Evolutionary conservation across 768 basidiomycete genomes (phyloP), one percentile per base, ranked within the genome.

Genomic region (Termitomyces sp.): DNA sequence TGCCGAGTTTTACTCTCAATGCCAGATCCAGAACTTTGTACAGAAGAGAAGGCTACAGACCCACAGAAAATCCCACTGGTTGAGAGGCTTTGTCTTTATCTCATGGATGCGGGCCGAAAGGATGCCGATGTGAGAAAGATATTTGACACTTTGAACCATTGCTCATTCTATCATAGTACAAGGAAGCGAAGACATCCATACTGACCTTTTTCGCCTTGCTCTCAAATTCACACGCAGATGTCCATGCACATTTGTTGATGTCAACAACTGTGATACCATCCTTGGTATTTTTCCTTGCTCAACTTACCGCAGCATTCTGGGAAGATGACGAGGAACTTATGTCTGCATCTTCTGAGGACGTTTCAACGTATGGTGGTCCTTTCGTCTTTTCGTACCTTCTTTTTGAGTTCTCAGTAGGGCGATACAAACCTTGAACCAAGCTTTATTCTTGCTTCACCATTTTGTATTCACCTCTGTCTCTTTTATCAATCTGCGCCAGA

Each of bases 251-350:
- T 26, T 68, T 82, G 3, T 60, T 72, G 20, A 74, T 77, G 16
- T 86, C 87, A 0, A 75, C 74, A 42, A 74, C 75, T 12, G 63
- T 92, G 14, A 76, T 92, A 42, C 89, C 88, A 1, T 83, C 89
- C 0, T 68, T 92, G 27, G 75, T 90, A 20, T 61, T 78, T 32
- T 84, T 79, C 58, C 72, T 88, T 9, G 75, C 76, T 36, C 73
- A 79, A 22, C 69, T 86, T 41, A 76, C 81, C 0, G 75, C 75
- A 1, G 76, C 80, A 2, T 67, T 92, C 16, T 92, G 87, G 86
- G 86, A 90, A 64, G 85, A 86, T 36, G 79, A 81, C 42, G 76
- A 79, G 48, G 63, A 63, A 31, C 64, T 83, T 14, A 64, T 76
- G 26, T 61, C 59, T 32, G 61, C 65, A 16, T 72, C 78, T 2